Evolutionary conservation across 2,329 filamentous ascomycete genomes (phyloP).

Genomic region (Fusarium luffae): DNA sequence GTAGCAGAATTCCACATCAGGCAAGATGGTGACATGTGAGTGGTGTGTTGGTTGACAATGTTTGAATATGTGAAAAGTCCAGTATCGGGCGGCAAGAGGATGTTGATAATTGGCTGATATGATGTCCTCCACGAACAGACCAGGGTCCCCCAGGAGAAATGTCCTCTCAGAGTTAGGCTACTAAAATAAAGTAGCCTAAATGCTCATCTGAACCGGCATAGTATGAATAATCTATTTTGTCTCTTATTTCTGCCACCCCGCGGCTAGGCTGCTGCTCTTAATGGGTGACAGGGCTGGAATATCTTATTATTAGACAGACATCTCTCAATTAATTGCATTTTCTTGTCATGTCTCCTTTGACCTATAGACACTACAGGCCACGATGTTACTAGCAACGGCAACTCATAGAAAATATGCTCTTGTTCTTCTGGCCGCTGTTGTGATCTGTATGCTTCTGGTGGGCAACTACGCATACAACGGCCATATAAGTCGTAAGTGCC

Average conservation of each 20-base stretch:
- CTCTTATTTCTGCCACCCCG: too few species aligned
- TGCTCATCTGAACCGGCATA: too few species aligned
- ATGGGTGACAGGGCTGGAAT: neutral
- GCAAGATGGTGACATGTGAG: neutral
- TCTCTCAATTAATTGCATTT: neutral
- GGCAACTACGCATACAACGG: constrained; percentile 23
- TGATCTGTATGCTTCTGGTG: constrained; percentile 9
- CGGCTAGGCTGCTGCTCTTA: neutral
- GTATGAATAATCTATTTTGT: neutral
- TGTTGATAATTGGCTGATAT: neutral
- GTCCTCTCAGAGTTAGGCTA: too few species aligned
- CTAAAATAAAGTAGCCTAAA: too few species aligned
- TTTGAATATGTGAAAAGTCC: neutral
- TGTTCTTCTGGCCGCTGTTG: constrained; percentile 2
- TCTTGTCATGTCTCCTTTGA: neutral
- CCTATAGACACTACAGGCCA: neutral
- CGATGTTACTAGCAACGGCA: constrained; percentile 1
- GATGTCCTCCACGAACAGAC: neutral
- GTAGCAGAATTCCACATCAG: neutral
- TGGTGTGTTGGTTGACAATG: neutral
- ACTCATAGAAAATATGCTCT: constrained; percentile 14
- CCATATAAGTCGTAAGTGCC: constrained; percentile 9
- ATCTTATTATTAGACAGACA: neutral
- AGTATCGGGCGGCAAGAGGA: neutral
- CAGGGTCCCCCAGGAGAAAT: neutral